These are phyloP conservation scores for Jasminum sambac DNA, from an alignment of 257 asterid species.

Conservation along the genomic window DNA sequence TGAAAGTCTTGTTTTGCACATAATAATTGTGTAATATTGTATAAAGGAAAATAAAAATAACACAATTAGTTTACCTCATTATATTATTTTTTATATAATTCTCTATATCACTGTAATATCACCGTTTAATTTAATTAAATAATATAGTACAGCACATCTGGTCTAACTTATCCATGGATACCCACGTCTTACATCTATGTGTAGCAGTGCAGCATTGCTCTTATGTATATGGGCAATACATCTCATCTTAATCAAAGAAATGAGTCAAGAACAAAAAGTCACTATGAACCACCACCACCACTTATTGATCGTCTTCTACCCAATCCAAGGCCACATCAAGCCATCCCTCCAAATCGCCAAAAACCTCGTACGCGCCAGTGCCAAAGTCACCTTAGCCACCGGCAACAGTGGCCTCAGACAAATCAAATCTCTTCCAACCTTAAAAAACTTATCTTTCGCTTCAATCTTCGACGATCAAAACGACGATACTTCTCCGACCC, in stretches of 20 bases:
- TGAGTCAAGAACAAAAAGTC: neutral
- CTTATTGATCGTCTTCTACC: conserved; percentile 38
- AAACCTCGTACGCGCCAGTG: conserved; percentile 43
- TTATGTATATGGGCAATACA: no score
- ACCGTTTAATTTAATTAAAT: no score
- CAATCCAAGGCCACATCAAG: conserved; percentile 57
- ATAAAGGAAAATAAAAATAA: no score
- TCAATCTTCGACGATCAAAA: conserved; percentile 46
- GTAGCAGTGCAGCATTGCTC: no score
- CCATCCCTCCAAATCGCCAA: conserved; percentile 61
- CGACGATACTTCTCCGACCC: neutral
- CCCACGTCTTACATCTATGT: no score
- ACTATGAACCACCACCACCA: conserved; percentile 19
- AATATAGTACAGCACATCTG: no score
- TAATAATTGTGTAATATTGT: no score
- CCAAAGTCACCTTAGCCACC: conserved; percentile 53
- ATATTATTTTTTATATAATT: no score
- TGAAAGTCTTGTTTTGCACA: no score
- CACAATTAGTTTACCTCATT: no score
- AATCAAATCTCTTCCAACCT: conserved; percentile 26
- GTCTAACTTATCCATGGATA: no score
- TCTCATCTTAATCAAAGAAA: neutral
- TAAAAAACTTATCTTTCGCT: conserved; percentile 29
- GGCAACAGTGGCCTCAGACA: conserved; percentile 29
- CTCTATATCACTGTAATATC: no score